phyloP scores from a whole-genome alignment of 75 land plant genomes.

The Picea glauca region DNA sequence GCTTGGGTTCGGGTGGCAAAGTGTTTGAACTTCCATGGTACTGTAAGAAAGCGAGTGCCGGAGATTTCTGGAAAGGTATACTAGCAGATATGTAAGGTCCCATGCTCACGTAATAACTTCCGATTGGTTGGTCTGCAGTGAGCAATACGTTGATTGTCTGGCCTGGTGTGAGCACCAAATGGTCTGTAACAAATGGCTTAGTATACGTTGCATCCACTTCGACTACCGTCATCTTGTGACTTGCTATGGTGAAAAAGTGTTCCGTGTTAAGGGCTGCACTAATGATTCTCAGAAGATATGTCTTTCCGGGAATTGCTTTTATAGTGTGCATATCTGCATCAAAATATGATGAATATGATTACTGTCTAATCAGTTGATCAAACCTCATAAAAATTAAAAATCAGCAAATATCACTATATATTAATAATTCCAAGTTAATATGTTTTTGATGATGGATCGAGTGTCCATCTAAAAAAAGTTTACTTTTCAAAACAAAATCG shows the following conservation, averaged over 20 bases:
- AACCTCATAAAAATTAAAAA: no score
- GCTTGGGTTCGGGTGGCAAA: conserved; percentile 8
- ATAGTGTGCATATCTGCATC: neutral
- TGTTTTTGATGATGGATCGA: no score
- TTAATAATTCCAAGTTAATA: no score
- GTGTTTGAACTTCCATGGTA: conserved; percentile 14
- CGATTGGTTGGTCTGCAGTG: conserved; percentile 38
- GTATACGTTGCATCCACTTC: conserved; percentile 54
- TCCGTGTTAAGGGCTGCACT: conserved; percentile 53
- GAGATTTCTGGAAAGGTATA: conserved; percentile 21
- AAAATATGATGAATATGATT: no score
- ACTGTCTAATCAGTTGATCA: no score
- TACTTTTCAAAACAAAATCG: no score
- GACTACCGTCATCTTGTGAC: conserved; percentile 58
- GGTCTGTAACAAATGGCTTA: conserved; percentile 32
- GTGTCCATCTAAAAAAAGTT: no score
- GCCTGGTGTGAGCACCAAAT: conserved; percentile 50
- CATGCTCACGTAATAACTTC: conserved; percentile 36
- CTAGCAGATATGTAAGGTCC: conserved; percentile 40
- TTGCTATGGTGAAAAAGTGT: conserved; percentile 60
- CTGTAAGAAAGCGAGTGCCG: conserved; percentile 19
- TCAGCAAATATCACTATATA: no score
- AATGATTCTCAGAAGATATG: conserved; percentile 57
- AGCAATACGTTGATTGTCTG: conserved; percentile 62
- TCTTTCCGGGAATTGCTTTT: conserved; percentile 25